Evolutionary conservation across 257 asterid species (phyloP).

Genomic region (Rehmannia glutinosa): DNA sequence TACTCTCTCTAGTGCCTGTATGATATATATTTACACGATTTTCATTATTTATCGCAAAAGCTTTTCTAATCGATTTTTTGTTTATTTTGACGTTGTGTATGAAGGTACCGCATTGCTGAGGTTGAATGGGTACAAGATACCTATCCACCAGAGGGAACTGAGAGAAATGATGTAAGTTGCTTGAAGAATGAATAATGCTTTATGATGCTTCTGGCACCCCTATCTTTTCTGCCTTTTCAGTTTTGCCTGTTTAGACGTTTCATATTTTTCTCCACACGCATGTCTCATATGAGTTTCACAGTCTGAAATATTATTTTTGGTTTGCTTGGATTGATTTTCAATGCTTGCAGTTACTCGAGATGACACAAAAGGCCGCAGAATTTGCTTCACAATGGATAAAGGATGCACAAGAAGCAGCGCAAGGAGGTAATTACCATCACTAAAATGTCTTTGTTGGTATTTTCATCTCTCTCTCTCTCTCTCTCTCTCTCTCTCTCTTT

Average conservation of each 20-base stretch:
- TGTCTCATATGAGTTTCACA: background rate
- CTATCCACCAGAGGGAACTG: constrained; percentile 57
- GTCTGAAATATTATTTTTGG: background rate
- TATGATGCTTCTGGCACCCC: background rate
- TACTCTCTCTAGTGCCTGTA: constrained; percentile 2
- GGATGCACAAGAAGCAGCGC: constrained; percentile 75
- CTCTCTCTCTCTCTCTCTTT: background rate
- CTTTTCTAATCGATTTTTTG: constrained; percentile 18
- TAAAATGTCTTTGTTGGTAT: background rate
- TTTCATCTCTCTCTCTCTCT: background rate
- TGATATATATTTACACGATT: background rate
- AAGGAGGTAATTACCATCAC: constrained; percentile 51
- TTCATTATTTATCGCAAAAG: background rate
- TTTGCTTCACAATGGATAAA: constrained; percentile 74
- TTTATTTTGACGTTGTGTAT: constrained; percentile 15
- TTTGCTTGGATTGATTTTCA: constrained; percentile 16
- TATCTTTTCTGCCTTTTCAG: background rate
- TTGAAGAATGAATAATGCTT: background rate
- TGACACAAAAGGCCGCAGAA: constrained; percentile 56
- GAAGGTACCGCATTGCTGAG: constrained; percentile 93
- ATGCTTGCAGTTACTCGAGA: constrained; percentile 62
- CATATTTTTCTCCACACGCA: too few relatives aligned
- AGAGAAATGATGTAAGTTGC: constrained; percentile 66
- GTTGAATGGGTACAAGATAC: constrained; percentile 86
- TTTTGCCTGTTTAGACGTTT: background rate